Evolutionary conservation across 1,284 basidiomycete species (phyloP).

Genomic region (Ganoderma boninense): DNA sequence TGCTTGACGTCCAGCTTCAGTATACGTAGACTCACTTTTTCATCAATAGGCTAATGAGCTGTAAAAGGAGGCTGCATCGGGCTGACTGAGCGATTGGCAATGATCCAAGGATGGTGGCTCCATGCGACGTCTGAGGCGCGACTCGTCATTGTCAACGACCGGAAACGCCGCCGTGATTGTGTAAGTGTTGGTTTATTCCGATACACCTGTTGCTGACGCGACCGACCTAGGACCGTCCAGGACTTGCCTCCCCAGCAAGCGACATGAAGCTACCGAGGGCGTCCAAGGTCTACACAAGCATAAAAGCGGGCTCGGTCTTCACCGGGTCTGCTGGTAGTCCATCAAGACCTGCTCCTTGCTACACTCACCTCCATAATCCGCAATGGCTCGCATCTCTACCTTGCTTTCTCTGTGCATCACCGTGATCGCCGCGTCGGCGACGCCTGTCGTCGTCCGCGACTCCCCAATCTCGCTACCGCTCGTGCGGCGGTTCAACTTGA

Average conservation of each 20-base stretch:
- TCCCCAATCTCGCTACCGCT: slow-evolving; percentile 31
- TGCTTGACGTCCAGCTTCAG: too few relatives aligned
- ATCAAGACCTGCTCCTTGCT: not conserved
- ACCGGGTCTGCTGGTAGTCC: not conserved
- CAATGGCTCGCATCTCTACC: not conserved
- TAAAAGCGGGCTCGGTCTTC: not conserved
- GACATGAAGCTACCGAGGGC: too few relatives aligned
- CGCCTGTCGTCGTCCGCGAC: slow-evolving; percentile 1
- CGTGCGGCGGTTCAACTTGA: slow-evolving; percentile 35
- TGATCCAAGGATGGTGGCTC: not conserved
- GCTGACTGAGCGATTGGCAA: not conserved
- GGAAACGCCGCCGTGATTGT: not conserved
- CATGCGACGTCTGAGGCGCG: not conserved
- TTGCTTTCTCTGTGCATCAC: not conserved
- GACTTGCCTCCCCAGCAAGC: not conserved
- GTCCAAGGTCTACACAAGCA: not conserved
- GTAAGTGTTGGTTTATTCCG: not conserved
- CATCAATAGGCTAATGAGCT: not conserved
- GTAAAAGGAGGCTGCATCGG: not conserved
- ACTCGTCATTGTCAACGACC: too few relatives aligned
- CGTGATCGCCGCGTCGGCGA: not conserved
- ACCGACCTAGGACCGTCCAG: not conserved
- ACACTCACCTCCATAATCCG: not conserved
- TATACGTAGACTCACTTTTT: not conserved
- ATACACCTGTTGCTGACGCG: not conserved